Evolutionary conservation across 495 filamentous ascomycete genomes (phyloP).

Genomic region (Melanomma pulvis-pyrius): DNA sequence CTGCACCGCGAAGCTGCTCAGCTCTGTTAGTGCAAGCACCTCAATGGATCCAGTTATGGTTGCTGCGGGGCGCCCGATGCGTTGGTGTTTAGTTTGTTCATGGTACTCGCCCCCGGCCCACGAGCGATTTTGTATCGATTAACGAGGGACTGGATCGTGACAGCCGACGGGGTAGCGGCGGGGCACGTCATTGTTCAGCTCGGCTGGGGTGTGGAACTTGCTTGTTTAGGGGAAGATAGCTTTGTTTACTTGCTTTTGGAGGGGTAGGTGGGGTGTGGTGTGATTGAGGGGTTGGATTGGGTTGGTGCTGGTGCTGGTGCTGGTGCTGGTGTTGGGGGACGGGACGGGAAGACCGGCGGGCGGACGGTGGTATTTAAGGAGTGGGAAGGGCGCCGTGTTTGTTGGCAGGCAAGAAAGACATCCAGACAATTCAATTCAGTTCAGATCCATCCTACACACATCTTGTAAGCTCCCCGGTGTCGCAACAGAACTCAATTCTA

Average conservation of each 20-base stretch:
- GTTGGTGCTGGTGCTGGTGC: not conserved
- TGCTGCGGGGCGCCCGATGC: not conserved
- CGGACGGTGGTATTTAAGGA: not conserved
- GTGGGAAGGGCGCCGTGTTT: not conserved
- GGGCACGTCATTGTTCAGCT: slow-evolving; percentile 1
- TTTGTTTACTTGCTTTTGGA: not conserved
- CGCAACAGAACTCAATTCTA: too few relatives aligned
- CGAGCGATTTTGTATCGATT: not conserved
- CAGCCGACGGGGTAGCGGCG: too few relatives aligned
- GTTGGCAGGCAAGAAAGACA: not conserved
- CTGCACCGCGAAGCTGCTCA: not conserved
- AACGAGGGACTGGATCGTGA: not conserved
- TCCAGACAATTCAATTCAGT: not conserved
- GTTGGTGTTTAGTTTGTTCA: not conserved
- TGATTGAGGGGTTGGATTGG: not conserved
- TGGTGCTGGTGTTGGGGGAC: not conserved
- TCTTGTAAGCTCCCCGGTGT: too few relatives aligned
- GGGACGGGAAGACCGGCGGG: too few relatives aligned
- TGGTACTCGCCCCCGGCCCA: not conserved
- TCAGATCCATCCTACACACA: too few relatives aligned
- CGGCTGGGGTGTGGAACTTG: not conserved
- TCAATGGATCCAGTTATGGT: not conserved
- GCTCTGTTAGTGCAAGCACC: not conserved
- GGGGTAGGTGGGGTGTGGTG: not conserved
- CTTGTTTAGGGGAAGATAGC: not conserved